These are phyloP conservation scores for Russula abietina DNA, from an alignment of 768 basidiomycete genomes.

Conservation along the genomic window DNA sequence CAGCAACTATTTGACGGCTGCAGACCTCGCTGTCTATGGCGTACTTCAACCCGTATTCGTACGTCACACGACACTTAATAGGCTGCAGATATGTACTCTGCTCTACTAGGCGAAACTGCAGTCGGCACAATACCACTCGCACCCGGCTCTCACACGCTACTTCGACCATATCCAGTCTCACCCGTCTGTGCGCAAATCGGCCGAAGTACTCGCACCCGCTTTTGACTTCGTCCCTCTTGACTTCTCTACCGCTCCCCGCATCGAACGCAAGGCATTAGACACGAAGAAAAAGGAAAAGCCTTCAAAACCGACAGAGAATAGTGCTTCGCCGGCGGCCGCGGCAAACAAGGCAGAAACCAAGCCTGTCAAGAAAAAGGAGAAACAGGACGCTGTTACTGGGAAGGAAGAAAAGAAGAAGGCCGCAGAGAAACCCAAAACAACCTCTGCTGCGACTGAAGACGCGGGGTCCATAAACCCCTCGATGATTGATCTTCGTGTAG, in stretches of 20 bases:
- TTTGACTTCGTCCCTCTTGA: slow-evolving; percentile 63
- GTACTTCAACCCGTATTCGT: slow-evolving; percentile 81
- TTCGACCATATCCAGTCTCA: slow-evolving; percentile 89
- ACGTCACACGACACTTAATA: slow-evolving; percentile 28
- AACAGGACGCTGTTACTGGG: slow-evolving; percentile 38
- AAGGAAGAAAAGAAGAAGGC: slow-evolving; percentile 35
- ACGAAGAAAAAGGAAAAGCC: slow-evolving; percentile 75
- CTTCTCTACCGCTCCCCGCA: slow-evolving; percentile 64
- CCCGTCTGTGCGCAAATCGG: slow-evolving; percentile 53
- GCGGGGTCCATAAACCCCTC: slow-evolving; percentile 82
- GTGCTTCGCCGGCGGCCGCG: slow-evolving; percentile 25
- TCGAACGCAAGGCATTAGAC: slow-evolving; percentile 65
- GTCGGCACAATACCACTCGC: slow-evolving; percentile 66
- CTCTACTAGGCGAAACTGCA: slow-evolving; percentile 63
- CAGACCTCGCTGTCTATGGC: slow-evolving; percentile 88
- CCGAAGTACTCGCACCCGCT: slow-evolving; percentile 44
- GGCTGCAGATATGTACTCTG: background rate
- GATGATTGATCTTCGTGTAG: slow-evolving; percentile 96
- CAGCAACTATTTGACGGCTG: slow-evolving; percentile 76
- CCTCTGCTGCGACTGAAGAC: slow-evolving; percentile 46
- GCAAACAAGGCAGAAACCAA: slow-evolving; percentile 48
- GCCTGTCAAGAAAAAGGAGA: slow-evolving; percentile 41
- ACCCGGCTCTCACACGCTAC: slow-evolving; percentile 84
- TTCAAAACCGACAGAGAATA: slow-evolving; percentile 32
- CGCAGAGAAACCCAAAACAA: slow-evolving; percentile 29